Conservation (phyloP, 805 yeast species). For the Komagataella kurtzmanii region DNA sequence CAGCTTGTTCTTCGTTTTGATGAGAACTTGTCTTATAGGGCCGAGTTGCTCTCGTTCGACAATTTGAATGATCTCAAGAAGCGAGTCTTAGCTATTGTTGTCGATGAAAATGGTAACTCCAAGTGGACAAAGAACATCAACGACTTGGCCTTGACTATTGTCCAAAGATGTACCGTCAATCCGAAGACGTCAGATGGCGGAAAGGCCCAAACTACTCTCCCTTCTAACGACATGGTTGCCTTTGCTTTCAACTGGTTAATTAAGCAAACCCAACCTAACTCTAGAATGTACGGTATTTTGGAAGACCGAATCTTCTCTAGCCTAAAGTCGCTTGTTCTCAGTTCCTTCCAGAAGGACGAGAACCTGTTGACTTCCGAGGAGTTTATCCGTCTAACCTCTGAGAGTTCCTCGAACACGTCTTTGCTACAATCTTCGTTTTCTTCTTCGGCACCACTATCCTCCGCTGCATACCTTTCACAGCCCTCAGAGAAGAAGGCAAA, state of each 20-base stretch:
- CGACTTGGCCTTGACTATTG: slow-evolving; percentile 56
- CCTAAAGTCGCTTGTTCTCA: slow-evolving; percentile 18
- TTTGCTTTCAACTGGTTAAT: slow-evolving; percentile 71
- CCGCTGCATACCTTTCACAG: slow-evolving; percentile 5
- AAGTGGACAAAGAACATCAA: slow-evolving; percentile 83
- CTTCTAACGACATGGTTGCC: slow-evolving; percentile 29
- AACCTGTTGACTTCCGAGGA: slow-evolving; percentile 15
- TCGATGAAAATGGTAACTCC: slow-evolving; percentile 76
- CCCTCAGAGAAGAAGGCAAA: slow-evolving; percentile 2
- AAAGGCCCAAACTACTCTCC: slow-evolving; percentile 12
- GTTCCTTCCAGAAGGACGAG: slow-evolving; percentile 17
- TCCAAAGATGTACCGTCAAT: slow-evolving; percentile 19
- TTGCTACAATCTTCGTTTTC: slow-evolving; percentile 2
- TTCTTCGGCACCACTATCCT: slow-evolving; percentile 3
- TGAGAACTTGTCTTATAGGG: slow-evolving; percentile 17
- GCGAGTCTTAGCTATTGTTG: slow-evolving; percentile 65
- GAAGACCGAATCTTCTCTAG: slow-evolving; percentile 52
- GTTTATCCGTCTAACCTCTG: slow-evolving; percentile 9
- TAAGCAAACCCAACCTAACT: slow-evolving; percentile 75
- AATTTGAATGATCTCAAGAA: slow-evolving; percentile 39
- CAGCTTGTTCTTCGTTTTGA: slow-evolving; percentile 36
- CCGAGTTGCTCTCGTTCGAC: slow-evolving; percentile 19
- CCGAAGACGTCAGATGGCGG: background rate
- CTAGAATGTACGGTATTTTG: slow-evolving; percentile 63
- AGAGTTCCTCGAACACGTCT: slow-evolving; percentile 6